Base-by-base conservation (phyloP, 1,284 basidiomycete species). In the Apiotrichum laibachii region DNA sequence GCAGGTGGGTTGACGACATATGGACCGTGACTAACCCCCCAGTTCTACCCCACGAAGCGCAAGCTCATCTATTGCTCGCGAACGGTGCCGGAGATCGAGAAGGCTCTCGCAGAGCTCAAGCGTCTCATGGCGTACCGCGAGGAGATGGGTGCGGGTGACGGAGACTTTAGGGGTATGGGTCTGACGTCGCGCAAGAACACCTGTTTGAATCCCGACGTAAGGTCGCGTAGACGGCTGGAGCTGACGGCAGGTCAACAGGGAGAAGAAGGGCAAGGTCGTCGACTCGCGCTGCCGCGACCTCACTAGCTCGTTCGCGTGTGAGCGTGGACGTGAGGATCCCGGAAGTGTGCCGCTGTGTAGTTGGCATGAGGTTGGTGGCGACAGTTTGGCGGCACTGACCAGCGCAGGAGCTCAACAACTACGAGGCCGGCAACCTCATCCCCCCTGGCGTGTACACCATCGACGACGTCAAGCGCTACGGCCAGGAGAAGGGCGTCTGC, bases 31-130 rank as follows among this genome's bases (percentile, higher is more conserved):
- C 16, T 11, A 5, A 9, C 7, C 26, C n/a, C 22, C 48, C 65
- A 94, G 90, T 96, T 93, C 79, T 92, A 94, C 74, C 90, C 92
- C 11, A 88, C 87, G 10, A 87, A 88, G 62, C 85, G 96, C 64
- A 99, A 99, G 77, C 86, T 99, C 66, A 89, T 99, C 67, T 99
- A 99, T 78, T 99, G 96, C 79, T 99, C 96, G 26, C 94, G 96
- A 72, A 99, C 96, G 4, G 96, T 99, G n/a, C 96, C 96, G 8
- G 96, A 99, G 80, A 99, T 99, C 68, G 96, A 99, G 78, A 99
- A 99, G 78, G 96, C 96, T 0, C 81, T 99, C 50, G 87, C 51
- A 26, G 50, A 99, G 80, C 80, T 99, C 72, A 96, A 98, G 77
- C 82, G 95, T 49, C 80, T 99, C 43, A 92, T 99, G 88, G 86